Percentiles rank a stretch among this genome's conserved stretches.
These are phyloP conservation scores for Solanum dulcamara DNA, from an alignment of 257 asterid species.

Conservation along the genomic window DNA sequence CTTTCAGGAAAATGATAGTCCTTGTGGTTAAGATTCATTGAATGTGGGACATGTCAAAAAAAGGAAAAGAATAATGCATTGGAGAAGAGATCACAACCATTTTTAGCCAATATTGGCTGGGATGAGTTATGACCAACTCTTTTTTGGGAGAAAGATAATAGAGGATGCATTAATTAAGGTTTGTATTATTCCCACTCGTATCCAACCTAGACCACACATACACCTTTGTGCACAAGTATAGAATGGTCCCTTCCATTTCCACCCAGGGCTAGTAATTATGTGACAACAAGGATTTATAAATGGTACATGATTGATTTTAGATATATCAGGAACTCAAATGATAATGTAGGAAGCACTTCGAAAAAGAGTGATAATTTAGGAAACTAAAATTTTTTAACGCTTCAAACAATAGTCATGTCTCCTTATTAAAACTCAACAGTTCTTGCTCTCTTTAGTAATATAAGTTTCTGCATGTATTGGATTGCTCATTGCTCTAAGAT, in stretches of 20 bases:
- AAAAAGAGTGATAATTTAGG: neutral
- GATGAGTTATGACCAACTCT: neutral
- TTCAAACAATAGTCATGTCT: neutral
- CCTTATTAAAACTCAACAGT: neutral
- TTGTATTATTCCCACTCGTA: neutral
- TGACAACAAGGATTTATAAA: neutral
- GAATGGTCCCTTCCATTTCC: neutral
- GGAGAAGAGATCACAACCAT: neutral
- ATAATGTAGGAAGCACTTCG: neutral
- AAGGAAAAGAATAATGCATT: neutral
- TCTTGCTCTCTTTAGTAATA: neutral
- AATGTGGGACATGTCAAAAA: neutral
- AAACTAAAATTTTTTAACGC: neutral
- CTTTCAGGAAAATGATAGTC: neutral
- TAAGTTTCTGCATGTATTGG: conserved; percentile 48
- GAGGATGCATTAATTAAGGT: neutral
- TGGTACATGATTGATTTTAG: neutral
- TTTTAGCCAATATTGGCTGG: neutral
- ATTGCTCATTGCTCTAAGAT: neutral
- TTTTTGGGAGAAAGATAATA: neutral
- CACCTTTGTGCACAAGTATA: neutral
- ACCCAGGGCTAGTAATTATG: neutral
- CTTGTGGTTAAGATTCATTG: neutral
- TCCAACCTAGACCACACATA: neutral
- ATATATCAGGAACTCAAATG: neutral